These are phyloP conservation scores for Dorcoceras hygrometricum DNA, from an alignment of 257 asterid species.

Conservation along the genomic window DNA sequence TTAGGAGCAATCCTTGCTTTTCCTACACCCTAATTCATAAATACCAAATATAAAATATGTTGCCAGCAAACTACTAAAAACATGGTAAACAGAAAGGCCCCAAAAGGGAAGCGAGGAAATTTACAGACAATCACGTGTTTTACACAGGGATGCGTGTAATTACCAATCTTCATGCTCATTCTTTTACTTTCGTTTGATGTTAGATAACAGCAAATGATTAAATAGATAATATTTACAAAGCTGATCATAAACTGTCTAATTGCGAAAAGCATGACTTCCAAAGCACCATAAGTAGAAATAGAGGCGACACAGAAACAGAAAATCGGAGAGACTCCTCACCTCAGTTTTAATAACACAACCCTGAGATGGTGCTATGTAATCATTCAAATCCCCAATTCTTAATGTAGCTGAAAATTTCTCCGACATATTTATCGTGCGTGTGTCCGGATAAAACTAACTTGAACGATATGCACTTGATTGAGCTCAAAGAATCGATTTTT, in stretches of 20 bases:
- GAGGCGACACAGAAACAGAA: conserved; percentile 13
- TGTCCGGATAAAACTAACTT: neutral
- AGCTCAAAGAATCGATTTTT: neutral
- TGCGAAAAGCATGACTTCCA: neutral
- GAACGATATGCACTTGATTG: neutral
- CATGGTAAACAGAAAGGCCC: neutral
- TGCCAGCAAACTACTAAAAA: conserved; percentile 3
- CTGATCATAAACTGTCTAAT: neutral
- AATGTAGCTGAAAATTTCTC: conserved; percentile 89
- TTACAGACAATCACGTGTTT: conserved; percentile 1
- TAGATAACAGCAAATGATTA: neutral
- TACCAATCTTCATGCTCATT: neutral
- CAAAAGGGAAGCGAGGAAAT: neutral
- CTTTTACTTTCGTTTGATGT: neutral
- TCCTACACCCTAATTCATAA: conserved; percentile 42
- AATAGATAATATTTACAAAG: too few species aligned
- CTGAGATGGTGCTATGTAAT: conserved; percentile 94
- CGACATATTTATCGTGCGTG: conserved; percentile 44
- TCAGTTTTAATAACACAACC: conserved; percentile 84
- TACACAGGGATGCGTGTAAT: neutral
- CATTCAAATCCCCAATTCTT: conserved; percentile 92
- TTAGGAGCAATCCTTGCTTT: conserved; percentile 48
- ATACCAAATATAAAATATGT: conserved; percentile 8
- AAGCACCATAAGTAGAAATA: neutral
- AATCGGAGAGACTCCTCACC: conserved; percentile 35